Evolutionary conservation across 257 asterid species (phyloP), one percentile per base, ranked within the genome.

Genomic region (Ilex aquifolium): DNA sequence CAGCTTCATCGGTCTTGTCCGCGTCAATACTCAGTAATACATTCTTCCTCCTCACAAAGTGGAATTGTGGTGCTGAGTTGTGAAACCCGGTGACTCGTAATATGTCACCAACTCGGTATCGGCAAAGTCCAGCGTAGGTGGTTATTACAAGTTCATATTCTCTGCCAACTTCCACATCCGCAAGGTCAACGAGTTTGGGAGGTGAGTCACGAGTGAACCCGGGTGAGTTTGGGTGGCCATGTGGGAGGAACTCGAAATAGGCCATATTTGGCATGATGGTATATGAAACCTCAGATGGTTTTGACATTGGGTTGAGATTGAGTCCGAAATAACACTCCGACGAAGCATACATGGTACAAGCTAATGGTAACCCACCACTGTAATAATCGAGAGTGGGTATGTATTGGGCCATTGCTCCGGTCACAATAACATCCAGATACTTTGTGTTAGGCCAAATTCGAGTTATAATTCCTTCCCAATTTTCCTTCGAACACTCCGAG

Each of bases 181-280:
- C 88, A 0, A 90, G 77, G 80, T 93, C 99, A 54, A 93, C 88
- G 65, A 80, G 95, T 15, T 71, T 8, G 3, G 78, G 44, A 39
- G 85, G 76, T n/a, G 88, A 65, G 62, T 67, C 80, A 1, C 72
- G 81, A 7, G 68, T 46, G 14, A 66, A 30, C 46, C 69, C 78
- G 44, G 57, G 11, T 3, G 88, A 67, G 72, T 70, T 71, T 10
- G 84, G 68, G 11, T 21, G 27, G 27, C 76, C 86, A 63, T 83
- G 94, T 0, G 92, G 96, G 51, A 93, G 64, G 82, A 87, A 93
- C 87, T 93, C 97, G 69, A 90, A 93, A 39, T 93, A 93, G 48
- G 83, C 97, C 99, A 93, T 93, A 86, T 87, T 93, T 0, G 99
- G 99, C 95, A 93, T 87, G 75, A 93, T 90, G 13, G 97, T 93